Evolutionary conservation across 768 basidiomycete species (phyloP), one percentile per base, ranked within the genome.

Genomic region (Boletales sp.): DNA sequence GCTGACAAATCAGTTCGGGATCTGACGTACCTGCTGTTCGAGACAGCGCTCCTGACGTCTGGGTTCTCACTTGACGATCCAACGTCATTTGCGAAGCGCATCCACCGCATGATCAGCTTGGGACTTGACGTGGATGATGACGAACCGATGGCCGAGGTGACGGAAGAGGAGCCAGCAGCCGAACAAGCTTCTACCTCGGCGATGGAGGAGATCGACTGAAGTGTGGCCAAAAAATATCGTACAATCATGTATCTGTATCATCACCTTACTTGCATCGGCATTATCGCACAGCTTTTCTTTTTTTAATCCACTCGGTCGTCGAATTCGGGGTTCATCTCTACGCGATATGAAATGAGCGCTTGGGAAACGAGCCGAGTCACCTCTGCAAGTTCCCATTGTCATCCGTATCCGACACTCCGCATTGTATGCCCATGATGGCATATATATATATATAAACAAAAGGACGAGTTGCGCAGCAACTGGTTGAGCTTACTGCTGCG

Each of bases 1-100:
- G 87, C 90, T 47, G 94, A 98, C 84, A 96, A 95, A 84, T 94
- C 94, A 49, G 94, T 96, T 64, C 86, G 92, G 57, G 95, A 98
- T 74, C 74, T 99, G 64, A 97, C 94, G 49, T 93, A 84, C 80
- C 82, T 98, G 40, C 76, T 99, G 49, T 98, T 90, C 76, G 95
- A 98, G 83, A 97, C 95, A 46, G 88, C 95, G 3, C 84, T 97
- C 55, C 85, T 96, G 58, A 94, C 92, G 14, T 94, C 91, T 45
- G 91, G 90, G 45, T 99, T 99, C 81, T 84, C 91, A 48, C 85
- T 99, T 52, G 93, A 98, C 58, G 90, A 94, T 69, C 95, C 96
- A 25, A 83, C 88, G 54, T 90, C 88, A 50, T 98, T 96, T 70
- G 90, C 94, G 54, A 87, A 89, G 78, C 90, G 95, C 57, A 97